These are phyloP conservation scores for Sarocladiaceae sp. DNA, from an alignment of 2,329 filamentous ascomycete species.

Conservation along the genomic window DNA sequence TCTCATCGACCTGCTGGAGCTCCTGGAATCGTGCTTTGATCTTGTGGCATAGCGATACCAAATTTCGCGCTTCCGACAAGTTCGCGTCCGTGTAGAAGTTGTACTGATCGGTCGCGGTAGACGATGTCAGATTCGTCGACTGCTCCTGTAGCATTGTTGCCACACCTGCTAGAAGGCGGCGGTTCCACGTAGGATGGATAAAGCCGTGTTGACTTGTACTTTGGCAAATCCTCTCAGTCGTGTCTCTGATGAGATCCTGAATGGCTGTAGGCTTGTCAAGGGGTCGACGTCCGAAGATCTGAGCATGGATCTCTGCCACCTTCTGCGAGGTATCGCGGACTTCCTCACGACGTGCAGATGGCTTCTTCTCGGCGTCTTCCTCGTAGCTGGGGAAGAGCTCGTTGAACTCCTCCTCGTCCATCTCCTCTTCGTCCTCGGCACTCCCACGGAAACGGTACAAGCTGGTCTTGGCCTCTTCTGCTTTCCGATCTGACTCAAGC, in stretches of 20 bases:
- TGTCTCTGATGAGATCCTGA: conserved; percentile 31
- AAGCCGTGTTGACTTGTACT: conserved; percentile 10
- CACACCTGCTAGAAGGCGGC: conserved; percentile 57
- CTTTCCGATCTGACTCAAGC: conserved; percentile 68
- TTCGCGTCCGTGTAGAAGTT: conserved; percentile 90
- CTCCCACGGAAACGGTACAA: conserved; percentile 80
- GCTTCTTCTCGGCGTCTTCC: conserved; percentile 32
- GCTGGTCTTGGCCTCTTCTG: conserved; percentile 66
- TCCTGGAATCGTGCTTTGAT: conserved; percentile 67
- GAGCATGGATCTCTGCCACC: conserved; percentile 12
- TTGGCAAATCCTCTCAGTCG: neutral
- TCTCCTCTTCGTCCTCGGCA: conserved; percentile 67
- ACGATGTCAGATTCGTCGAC: conserved; percentile 34
- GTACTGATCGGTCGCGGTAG: conserved; percentile 43
- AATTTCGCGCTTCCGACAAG: conserved; percentile 64
- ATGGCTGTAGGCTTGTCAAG: conserved; percentile 35
- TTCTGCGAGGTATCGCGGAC: neutral
- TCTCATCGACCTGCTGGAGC: conserved; percentile 60
- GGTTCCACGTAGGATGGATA: conserved; percentile 34
- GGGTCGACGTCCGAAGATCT: conserved; percentile 18
- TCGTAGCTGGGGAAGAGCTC: conserved; percentile 74
- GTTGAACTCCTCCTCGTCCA: conserved; percentile 67
- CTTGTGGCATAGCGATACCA: conserved; percentile 63
- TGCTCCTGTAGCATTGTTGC: conserved; percentile 61
- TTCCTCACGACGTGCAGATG: conserved; percentile 3